Base-by-base conservation (phyloP, 2,329 filamentous ascomycete genomes). In the Fusarium camptoceras region DNA sequence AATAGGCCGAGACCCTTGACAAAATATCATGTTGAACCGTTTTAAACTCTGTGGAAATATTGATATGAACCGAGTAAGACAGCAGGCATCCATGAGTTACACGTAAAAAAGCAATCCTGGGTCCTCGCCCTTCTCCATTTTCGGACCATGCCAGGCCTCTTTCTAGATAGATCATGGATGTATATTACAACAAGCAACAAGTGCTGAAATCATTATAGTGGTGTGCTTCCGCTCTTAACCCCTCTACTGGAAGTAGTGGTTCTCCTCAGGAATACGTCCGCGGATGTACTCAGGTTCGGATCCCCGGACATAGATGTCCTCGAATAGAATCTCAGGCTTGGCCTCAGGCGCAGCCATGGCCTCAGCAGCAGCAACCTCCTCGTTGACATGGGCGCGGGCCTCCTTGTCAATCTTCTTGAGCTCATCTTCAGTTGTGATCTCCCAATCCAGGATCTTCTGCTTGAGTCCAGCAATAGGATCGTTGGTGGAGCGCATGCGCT, bases 401-500 rank as follows among this genome's bases (percentile, higher is more conserved):
- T 97, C 90, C 89, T 98, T 98, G 87, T 99, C 96, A 75, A 99
- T 90, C 73, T 82, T 81, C 92, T 99, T 99, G 81, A 99, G 91
- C 85, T 98, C 95, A 42, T 98, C 94, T 87, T 99, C 96, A 66
- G 87, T 90, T 75, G 91, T 91, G 73, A 99, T 92, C 65, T 89
- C 89, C 96, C 96, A 99, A 84, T 99, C 96, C 63, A 99, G 85
- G 73, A 99, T 91, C 88, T 97, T 97, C 87, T 96, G 92, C 91
- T 98, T 98, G 76, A 99, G 90, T 65, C 96, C 96, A 77, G 94
- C 94, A 79, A 99, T 99, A 75, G 96, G 94, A 85, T 99, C 96
- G 85, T 98, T 93, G 84, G 96, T 99, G 77, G 92, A 97, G 79
- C 96, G 93, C 96, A 99, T 99, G 83, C 95, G 94, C 88, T 98